Evolutionary conservation across 1,284 basidiomycete species (phyloP).

Genomic region (Meira miltonrushii): DNA sequence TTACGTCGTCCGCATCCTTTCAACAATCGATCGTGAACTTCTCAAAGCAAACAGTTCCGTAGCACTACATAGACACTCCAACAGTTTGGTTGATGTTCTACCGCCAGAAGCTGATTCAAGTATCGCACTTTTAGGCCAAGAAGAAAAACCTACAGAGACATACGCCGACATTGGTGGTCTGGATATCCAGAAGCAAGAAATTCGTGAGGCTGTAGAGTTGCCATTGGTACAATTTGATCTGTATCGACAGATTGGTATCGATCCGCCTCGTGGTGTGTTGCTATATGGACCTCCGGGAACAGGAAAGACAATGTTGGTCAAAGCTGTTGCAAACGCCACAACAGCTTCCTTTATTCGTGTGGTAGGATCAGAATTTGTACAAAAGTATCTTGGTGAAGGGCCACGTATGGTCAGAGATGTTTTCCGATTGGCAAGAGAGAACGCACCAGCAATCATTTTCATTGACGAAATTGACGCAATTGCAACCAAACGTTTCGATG

Average conservation of each 20-base stretch:
- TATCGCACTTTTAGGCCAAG: slow-evolving; percentile 65
- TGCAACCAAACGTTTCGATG: slow-evolving; percentile 98
- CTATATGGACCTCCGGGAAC: slow-evolving; percentile 93
- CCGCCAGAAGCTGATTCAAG: slow-evolving; percentile 98
- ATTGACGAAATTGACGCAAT: slow-evolving; percentile 99
- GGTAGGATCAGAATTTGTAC: slow-evolving; percentile 96
- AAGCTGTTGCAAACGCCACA: slow-evolving; percentile 95
- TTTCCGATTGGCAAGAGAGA: slow-evolving; percentile 93
- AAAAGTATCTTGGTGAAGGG: slow-evolving; percentile 98
- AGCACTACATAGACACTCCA: slow-evolving; percentile 95
- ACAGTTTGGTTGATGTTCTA: slow-evolving; percentile 94
- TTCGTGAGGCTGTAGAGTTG: slow-evolving; percentile 94
- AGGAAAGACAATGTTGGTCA: slow-evolving; percentile 98
- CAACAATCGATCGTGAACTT: slow-evolving; percentile 92
- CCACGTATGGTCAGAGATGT: slow-evolving; percentile 99
- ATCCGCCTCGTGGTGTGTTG: slow-evolving; percentile 85
- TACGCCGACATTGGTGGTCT: slow-evolving; percentile 76
- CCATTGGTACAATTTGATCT: slow-evolving; percentile 90
- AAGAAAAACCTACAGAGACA: slow-evolving; percentile 66
- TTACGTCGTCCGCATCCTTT: slow-evolving; percentile 95
- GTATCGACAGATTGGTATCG: slow-evolving; percentile 99
- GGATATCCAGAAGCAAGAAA: slow-evolving; percentile 98
- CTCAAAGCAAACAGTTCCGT: slow-evolving; percentile 96
- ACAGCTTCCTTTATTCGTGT: slow-evolving; percentile 97
- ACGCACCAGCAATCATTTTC: slow-evolving; percentile 96